A percentile compares a stretch with the other conserved stretches of the same genome.
These are phyloP conservation scores for Stagonosporopsis rhizophila DNA, from an alignment of 2,329 filamentous ascomycete species.

Conservation along the genomic window DNA sequence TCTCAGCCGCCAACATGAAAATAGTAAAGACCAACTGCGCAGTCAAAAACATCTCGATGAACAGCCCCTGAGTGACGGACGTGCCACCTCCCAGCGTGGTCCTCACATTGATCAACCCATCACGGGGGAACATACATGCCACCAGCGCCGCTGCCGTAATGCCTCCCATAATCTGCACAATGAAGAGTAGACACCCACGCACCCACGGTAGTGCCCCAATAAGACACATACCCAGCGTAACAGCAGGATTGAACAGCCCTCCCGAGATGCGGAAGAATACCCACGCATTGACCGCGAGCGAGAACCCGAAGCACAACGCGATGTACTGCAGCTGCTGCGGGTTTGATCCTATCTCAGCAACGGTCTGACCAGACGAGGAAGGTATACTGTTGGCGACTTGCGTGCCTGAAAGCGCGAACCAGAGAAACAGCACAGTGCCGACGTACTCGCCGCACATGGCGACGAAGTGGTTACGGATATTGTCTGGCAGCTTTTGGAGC, in stretches of 20 bases:
- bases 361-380: constrained; percentile 22
- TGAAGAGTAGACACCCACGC: constrained; percentile 24
- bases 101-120: constrained; percentile 26
- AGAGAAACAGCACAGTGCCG: constrained; percentile 51
- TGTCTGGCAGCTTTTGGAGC: constrained; percentile 19
- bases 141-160: constrained; percentile 38
- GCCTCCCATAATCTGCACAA: constrained; percentile 33
- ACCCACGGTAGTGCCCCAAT: constrained; percentile 25
- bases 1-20: constrained; percentile 65
- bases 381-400: constrained; percentile 50
- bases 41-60: constrained; percentile 31
- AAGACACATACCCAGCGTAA: constrained; percentile 45
- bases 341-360: constrained; percentile 38
- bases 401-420: constrained; percentile 49
- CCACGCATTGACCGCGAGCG: constrained; percentile 52
- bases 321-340: constrained; percentile 50
- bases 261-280: constrained; percentile 38
- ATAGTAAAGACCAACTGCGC: constrained; percentile 45
- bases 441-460: constrained; percentile 47
- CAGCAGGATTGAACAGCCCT: constrained; percentile 36
- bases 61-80: constrained; percentile 27
- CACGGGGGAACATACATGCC: constrained; percentile 33
- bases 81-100: constrained; percentile 24
- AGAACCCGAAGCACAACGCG: constrained; percentile 51
- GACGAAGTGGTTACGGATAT: constrained; percentile 25